Evolutionary conservation across 495 filamentous ascomycete genomes (phyloP).

Genomic region (Tuber aestivum): DNA sequence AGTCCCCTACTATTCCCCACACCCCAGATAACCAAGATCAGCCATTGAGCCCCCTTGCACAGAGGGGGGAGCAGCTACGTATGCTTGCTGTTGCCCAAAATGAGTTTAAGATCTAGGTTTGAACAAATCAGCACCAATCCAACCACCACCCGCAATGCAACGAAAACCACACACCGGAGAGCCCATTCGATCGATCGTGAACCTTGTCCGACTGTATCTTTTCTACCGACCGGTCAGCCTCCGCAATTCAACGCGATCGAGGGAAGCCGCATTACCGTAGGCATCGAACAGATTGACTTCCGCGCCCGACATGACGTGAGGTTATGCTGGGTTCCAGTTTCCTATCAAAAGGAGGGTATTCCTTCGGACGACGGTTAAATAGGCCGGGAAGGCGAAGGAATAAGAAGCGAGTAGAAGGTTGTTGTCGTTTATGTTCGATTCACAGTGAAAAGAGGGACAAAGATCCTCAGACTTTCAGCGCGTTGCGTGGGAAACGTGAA

Average conservation of each 20-base stretch:
- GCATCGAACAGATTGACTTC: conserved; percentile 28
- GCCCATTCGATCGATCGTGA: conserved; percentile 51
- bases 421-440: neutral
- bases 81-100: conserved; percentile 56
- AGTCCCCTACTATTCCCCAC: conserved; percentile 43
- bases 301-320: neutral
- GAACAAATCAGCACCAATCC: conserved; percentile 15
- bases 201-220: conserved; percentile 52
- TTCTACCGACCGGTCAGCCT: conserved; percentile 36
- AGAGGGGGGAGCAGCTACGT: conserved; percentile 13
- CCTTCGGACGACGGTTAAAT: neutral
- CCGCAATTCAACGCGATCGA: neutral
- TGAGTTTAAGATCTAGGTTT: conserved; percentile 54
- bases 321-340: neutral
- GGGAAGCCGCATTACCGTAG: conserved; percentile 28
- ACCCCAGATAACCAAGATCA: conserved; percentile 11
- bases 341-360: neutral
- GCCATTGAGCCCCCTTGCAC: conserved; percentile 7
- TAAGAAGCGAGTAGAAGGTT: neutral
- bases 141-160: conserved; percentile 34
- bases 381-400: neutral
- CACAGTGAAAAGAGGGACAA: neutral
- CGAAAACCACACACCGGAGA: conserved; percentile 49
- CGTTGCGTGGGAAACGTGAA: neutral
- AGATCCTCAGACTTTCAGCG: neutral